These are phyloP conservation scores for Populus ilicifolia DNA, from an alignment of 345 rosid species.

Conservation along the genomic window DNA sequence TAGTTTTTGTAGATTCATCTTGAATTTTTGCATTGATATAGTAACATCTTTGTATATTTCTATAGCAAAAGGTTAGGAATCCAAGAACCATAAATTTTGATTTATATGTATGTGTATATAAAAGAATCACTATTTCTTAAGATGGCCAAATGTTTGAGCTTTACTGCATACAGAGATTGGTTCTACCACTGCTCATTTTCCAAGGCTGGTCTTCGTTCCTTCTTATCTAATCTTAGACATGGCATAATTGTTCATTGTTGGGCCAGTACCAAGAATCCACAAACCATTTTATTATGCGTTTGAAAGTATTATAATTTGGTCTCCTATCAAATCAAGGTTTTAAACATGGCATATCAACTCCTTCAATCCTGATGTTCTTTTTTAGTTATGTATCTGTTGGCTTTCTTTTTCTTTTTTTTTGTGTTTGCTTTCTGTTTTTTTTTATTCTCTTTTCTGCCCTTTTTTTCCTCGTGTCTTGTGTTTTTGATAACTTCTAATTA, in stretches of 20 bases:
- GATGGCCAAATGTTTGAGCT: constrained; percentile 50
- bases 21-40: too few relatives aligned
- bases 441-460: too few relatives aligned
- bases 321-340: too few relatives aligned
- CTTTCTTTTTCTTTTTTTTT: too few relatives aligned
- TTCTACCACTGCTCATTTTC: constrained; percentile 50
- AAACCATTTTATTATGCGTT: neutral
- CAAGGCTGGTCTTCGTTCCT: constrained; percentile 53
- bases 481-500: too few relatives aligned
- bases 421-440: too few relatives aligned
- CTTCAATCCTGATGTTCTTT: too few relatives aligned
- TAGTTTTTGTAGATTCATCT: too few relatives aligned
- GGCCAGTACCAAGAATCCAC: constrained; percentile 42
- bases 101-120: neutral
- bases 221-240: constrained; percentile 42
- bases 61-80: neutral
- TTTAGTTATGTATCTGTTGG: too few relatives aligned
- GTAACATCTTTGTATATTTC: neutral
- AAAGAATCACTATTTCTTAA: neutral
- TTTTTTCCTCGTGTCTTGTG: too few relatives aligned
- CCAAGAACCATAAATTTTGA: neutral
- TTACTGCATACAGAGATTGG: constrained; percentile 62
- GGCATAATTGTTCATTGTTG: constrained; percentile 72
- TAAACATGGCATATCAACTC: too few relatives aligned
- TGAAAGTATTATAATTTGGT: too few relatives aligned